Percentiles rank a stretch among this genome's conserved stretches.
Conservation (phyloP, 306 rosid species). For the Ceratonia siliqua region DNA sequence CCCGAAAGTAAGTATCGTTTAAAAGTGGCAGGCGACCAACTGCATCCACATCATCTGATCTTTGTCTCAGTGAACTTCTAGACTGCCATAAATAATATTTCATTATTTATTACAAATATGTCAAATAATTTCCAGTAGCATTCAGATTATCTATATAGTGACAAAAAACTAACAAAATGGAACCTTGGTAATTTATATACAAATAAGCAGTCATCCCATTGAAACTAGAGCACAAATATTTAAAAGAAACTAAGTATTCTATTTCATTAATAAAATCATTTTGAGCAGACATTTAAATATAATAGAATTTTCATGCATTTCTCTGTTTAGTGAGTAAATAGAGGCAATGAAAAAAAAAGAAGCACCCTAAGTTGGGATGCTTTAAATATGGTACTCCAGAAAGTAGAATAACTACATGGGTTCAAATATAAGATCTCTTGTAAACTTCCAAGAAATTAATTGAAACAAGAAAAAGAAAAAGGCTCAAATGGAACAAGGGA, state of each 20-base stretch:
- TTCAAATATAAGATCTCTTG: constrained; percentile 19
- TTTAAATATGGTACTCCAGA: not conserved
- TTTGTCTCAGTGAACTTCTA: constrained; percentile 67
- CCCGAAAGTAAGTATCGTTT: constrained; percentile 65
- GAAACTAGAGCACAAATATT: constrained; percentile 30
- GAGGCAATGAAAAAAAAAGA: constrained; percentile 30
- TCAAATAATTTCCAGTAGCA: constrained; percentile 17
- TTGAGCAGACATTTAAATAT: not conserved
- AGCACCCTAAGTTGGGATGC: constrained; percentile 13
- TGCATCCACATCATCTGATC: constrained; percentile 93
- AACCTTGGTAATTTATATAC: constrained; percentile 12
- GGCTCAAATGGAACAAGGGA: constrained; percentile 24
- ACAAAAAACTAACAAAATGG: constrained; percentile 10
- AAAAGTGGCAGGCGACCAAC: constrained; percentile 74
- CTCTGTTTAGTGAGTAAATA: constrained; percentile 13
- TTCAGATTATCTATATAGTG: not conserved
- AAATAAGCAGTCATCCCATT: constrained; percentile 21
- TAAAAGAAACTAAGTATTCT: constrained; percentile 9
- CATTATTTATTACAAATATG: constrained; percentile 6
- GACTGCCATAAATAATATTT: constrained; percentile 63
- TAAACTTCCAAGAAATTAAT: constrained; percentile 5
- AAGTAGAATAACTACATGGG: constrained; percentile 10
- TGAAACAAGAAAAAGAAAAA: not conserved
- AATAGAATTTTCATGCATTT: constrained; percentile 9
- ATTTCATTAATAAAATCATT: not conserved